Evolutionary conservation across 1,284 basidiomycete genomes (phyloP), one percentile per base, ranked within the genome.

Genomic region (Inonotus obliquus): DNA sequence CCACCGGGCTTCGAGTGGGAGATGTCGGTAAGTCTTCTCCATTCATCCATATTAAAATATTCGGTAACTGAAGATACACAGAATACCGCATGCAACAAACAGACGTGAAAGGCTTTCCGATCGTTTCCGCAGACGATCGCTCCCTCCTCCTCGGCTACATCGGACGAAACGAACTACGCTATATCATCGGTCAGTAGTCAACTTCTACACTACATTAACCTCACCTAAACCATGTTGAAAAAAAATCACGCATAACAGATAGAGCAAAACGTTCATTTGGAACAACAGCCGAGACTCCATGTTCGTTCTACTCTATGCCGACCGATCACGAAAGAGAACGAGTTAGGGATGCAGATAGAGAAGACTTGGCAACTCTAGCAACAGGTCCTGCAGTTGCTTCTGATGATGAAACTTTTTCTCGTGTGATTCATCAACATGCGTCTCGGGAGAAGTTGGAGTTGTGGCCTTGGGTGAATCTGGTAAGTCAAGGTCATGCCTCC

Each of bases 391-490:
- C 81, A 9, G 72, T 85, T 23, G 85, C 82, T 5, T 77, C 80
- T 11, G 89, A 89, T 65, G 89, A 90, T 60, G 87, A 87, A n/a
- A 76, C 83, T 49, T 77, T 83, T 1, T 78, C 80, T 62, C 79
- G 84, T 61, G 77, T 91, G 44, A 79, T 90, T 53, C 82, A 84
- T 65, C 80, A 78, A 13, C 81, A 81, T 4, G 77, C 81, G 1
- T 78, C 79, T 1, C 78, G 80, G 10, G 79, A 84, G 64, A 77
- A 80, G 17, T 77, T 97, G 23, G 89, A 90, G 69, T 83, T 97
- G 57, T 92, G 89, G 78, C 90, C 92, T 11, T 97, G 92, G 86
- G 92, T 96, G 0, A 96, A 97, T 72, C 89, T 93, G 80, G 94
- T 93, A 71, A 17, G 48, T 35, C 35, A n/a, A 45, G 48, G 4